Evolutionary conservation across 441 rosid species (phyloP).

Genomic region (Mallotus japonicus): DNA sequence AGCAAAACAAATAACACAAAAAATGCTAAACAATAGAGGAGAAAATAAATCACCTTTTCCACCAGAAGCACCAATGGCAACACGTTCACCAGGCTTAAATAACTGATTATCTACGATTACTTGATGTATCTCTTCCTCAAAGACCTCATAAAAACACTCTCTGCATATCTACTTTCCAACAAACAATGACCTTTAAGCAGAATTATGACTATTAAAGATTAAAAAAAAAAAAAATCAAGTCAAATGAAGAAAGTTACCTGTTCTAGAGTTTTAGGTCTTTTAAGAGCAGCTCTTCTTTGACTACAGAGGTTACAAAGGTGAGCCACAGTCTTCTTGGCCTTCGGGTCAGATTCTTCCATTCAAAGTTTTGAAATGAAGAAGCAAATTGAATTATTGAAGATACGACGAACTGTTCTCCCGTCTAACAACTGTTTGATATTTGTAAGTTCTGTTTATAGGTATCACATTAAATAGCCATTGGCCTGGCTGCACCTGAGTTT

Average conservation of each 20-base stretch:
- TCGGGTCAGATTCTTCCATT: constrained; percentile 47
- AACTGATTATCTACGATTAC: constrained; percentile 58
- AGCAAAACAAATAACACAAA: background rate
- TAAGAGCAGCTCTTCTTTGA: constrained; percentile 65
- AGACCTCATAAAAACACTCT: constrained; percentile 78
- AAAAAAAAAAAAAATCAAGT: background rate
- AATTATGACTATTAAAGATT: background rate
- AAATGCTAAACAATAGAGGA: background rate
- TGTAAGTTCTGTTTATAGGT: background rate
- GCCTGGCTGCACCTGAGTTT: background rate
- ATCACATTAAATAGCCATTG: background rate
- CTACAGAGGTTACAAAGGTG: constrained; percentile 67
- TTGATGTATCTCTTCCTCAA: constrained; percentile 87
- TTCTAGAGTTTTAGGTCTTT: constrained; percentile 85
- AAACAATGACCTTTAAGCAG: background rate
- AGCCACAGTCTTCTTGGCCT: constrained; percentile 37
- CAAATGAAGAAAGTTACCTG: constrained; percentile 43
- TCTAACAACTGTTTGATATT: background rate
- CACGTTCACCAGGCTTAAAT: constrained; percentile 74
- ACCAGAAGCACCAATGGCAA: constrained; percentile 87
- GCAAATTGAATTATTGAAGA: too few relatives aligned
- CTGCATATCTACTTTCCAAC: constrained; percentile 58
- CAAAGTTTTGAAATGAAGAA: background rate
- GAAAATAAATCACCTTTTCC: constrained; percentile 63
- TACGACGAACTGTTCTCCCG: too few relatives aligned